Evolutionary conservation across 345 rosid species (phyloP), one percentile per base, ranked within the genome.

Genomic region (Salix purpurea): DNA sequence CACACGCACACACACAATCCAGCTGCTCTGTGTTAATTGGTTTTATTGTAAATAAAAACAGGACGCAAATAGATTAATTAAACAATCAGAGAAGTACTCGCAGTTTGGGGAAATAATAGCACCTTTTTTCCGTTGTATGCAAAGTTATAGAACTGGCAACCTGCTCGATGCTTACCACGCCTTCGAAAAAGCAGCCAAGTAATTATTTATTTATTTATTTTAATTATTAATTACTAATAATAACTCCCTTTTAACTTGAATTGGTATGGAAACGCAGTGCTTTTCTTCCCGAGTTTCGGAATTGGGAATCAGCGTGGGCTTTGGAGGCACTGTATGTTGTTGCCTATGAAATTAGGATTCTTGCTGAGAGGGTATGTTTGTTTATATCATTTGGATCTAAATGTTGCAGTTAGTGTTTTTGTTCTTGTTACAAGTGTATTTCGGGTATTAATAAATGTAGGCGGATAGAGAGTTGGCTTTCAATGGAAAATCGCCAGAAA

Each of bases 231-330:
- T 3, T 21, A 0, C 28, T 54, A 15, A 4, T 32, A 19, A 10
- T 66, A 34, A 34, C 37, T 15, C 60, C 32, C n/a, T 65, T 39
- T 75, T 18, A 73, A 50, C 39, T 16, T 24, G 67, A 8, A 23
- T 54, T 23, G 6, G 58, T 5, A 12, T 70, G 67, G 24, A 18
- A 77, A 52, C 72, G 80, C 86, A 94, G 98, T 74, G 96, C 97
- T 68, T 94, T 96, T 74, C 77, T 91, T 82, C 99, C 94, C 89
- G 99, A 96, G 90, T 96, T 96, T 82, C 88, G 99, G 80, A 96
- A 92, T 81, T 96, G 99, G 98, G 98, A 96, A 75, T 94, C 98
- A 0, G 89, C 97, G 3, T 94, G 97, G 98, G 99, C 99, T 14
- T 82, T 96, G 85, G 94, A 92, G 82, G 88, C 99, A 36, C 72